Conservation (phyloP, 202 grass and related monocot genomes). For the Digitaria exilis region DNA sequence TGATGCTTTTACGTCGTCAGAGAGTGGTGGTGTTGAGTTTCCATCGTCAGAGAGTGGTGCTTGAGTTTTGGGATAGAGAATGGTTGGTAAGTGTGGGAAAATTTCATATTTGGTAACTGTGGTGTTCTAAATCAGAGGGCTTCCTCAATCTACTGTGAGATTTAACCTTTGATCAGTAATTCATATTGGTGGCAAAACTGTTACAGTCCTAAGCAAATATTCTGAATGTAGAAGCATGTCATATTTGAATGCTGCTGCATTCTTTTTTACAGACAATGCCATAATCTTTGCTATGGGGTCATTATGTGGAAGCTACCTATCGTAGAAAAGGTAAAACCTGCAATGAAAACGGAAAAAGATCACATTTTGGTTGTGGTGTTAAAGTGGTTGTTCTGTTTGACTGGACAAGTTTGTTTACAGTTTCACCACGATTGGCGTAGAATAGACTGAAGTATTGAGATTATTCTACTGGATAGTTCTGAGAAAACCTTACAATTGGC, state of each 20-base stretch:
- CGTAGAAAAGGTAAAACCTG: not conserved
- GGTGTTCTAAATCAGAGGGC: not conserved
- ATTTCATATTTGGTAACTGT: not conserved
- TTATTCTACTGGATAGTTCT: no score
- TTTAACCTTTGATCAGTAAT: not conserved
- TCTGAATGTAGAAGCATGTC: not conserved
- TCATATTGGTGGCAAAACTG: not conserved
- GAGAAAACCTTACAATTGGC: no score
- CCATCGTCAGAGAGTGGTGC: no score
- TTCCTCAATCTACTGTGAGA: not conserved
- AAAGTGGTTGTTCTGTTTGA: constrained; percentile 12
- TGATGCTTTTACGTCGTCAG: not conserved
- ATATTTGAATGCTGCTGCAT: not conserved
- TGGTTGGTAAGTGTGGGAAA: not conserved
- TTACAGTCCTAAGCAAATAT: not conserved
- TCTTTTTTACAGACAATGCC: not conserved
- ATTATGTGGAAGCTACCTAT: not conserved
- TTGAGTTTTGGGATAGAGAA: not conserved
- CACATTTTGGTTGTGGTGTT: not conserved
- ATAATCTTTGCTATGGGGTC: not conserved
- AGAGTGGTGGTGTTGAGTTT: not conserved
- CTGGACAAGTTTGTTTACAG: not conserved
- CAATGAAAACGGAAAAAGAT: not conserved
- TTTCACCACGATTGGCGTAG: not conserved
- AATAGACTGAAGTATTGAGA: no score